phyloP scores from a whole-genome alignment of 2,329 filamentous ascomycete genomes.

The Aspergillus awamori region DNA sequence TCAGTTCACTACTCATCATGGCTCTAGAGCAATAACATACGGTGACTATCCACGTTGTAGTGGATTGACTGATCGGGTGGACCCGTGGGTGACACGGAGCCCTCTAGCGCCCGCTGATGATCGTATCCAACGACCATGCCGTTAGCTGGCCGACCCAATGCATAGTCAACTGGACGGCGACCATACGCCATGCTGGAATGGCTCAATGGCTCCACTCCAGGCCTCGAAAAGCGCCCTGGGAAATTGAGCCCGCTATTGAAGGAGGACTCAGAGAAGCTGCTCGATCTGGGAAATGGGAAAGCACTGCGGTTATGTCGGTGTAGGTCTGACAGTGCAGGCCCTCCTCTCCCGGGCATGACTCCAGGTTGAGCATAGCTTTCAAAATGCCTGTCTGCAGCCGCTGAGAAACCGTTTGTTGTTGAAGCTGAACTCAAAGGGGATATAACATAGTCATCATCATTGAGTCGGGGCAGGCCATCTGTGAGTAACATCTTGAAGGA shows the following conservation, averaged over 20 bases:
- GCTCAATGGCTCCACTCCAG: constrained; percentile 27
- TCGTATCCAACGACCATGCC: constrained; percentile 35
- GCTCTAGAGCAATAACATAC: constrained; percentile 21
- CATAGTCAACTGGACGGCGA: constrained; percentile 35
- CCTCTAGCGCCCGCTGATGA: constrained; percentile 33
- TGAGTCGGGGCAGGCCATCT: constrained; percentile 35
- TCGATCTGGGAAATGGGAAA: constrained; percentile 37
- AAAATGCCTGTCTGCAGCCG: constrained; percentile 31
- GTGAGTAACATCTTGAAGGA: constrained; percentile 36
- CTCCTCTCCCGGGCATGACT: constrained; percentile 29
- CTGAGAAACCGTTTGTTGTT: constrained; percentile 39
- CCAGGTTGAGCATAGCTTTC: constrained; percentile 33
- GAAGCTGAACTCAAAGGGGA: constrained; percentile 42
- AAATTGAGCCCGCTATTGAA: constrained; percentile 33
- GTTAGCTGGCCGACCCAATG: constrained; percentile 27
- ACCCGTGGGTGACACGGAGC: constrained; percentile 39
- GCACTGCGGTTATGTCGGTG: constrained; percentile 32
- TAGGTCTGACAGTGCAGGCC: constrained; percentile 32
- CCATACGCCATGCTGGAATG: constrained; percentile 32
- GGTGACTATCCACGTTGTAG: constrained; percentile 34
- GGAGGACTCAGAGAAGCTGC: constrained; percentile 40
- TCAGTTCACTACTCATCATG: constrained; percentile 2
- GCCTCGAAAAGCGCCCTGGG: constrained; percentile 31
- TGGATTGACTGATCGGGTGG: constrained; percentile 29
- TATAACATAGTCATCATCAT: constrained; percentile 43